These are phyloP conservation scores for Grosmannia penicillata DNA, from an alignment of 2,329 filamentous ascomycete species.

Conservation along the genomic window DNA sequence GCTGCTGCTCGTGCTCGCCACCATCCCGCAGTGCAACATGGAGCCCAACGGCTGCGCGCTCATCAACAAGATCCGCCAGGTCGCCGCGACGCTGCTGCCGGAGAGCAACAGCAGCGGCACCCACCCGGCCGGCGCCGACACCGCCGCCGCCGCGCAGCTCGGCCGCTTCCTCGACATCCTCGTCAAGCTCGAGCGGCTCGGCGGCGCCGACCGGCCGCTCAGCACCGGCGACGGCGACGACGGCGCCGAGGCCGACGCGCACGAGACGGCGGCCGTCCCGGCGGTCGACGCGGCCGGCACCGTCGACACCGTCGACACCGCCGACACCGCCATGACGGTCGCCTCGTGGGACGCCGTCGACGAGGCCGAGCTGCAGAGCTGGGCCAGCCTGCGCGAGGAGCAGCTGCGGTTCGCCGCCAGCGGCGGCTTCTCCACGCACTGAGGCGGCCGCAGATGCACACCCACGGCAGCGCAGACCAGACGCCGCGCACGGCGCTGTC, in stretches of 20 bases:
- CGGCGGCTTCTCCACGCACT: constrained; percentile 13
- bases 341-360: constrained; percentile 37
- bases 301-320: background rate
- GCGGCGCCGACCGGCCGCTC: constrained; percentile 15
- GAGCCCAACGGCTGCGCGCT: constrained; percentile 52
- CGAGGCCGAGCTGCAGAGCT: constrained; percentile 60
- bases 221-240: constrained; percentile 13
- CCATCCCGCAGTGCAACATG: constrained; percentile 72
- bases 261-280: constrained; percentile 8
- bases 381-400: constrained; percentile 67
- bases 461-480: background rate
- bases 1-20: constrained; percentile 58
- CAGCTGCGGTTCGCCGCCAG: constrained; percentile 39
- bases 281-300: background rate
- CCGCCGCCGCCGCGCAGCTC: constrained; percentile 47
- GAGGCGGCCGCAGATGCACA: background rate
- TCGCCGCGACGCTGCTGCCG: constrained; percentile 62
- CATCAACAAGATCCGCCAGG: constrained; percentile 75
- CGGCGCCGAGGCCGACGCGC: constrained; percentile 2
- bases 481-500: background rate
- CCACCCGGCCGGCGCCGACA: background rate
- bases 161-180: constrained; percentile 60
- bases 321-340: background rate
- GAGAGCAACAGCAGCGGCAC: constrained; percentile 12
- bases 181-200: constrained; percentile 55